Conservation (phyloP, 2,329 filamentous ascomycete species). For the Cladobotryum mycophilum region DNA sequence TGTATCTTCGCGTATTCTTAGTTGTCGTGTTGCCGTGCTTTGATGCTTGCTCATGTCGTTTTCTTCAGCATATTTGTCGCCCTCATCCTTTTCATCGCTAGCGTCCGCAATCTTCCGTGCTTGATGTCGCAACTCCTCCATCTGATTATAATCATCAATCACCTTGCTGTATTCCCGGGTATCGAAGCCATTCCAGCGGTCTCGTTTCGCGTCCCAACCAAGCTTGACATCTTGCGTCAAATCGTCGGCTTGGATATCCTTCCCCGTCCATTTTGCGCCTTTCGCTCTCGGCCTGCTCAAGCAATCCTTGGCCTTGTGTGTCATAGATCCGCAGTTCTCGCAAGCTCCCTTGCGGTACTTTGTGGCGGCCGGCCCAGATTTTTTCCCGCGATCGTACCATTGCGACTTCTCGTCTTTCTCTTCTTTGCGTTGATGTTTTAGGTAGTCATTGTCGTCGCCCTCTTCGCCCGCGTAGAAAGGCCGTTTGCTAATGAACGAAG, state of each 20-base stretch:
- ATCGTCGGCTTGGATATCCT: slow-evolving; percentile 90
- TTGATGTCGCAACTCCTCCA: slow-evolving; percentile 67
- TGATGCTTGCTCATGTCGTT: slow-evolving; percentile 95
- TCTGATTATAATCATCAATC: slow-evolving; percentile 81
- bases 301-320: slow-evolving; percentile 92
- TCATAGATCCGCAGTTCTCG: slow-evolving; percentile 97
- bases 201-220: slow-evolving; percentile 95
- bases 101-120: slow-evolving; percentile 37
- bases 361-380: slow-evolving; percentile 78
- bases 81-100: slow-evolving; percentile 49
- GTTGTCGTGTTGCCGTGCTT: slow-evolving; percentile 80
- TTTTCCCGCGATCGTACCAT: slow-evolving; percentile 92
- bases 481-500: slow-evolving; percentile 94
- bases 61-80: slow-evolving; percentile 83
- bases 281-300: slow-evolving; percentile 80
- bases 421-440: slow-evolving; percentile 79
- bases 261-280: slow-evolving; percentile 87
- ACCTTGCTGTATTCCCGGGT: slow-evolving; percentile 76
- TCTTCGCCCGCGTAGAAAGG: slow-evolving; percentile 89
- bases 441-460: slow-evolving; percentile 75
- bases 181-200: slow-evolving; percentile 98
- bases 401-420: slow-evolving; percentile 63
- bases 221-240: slow-evolving; percentile 76
- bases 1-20: slow-evolving; percentile 91
- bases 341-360: slow-evolving; percentile 98